A percentile compares a stretch with the other conserved stretches of the same genome.
Evolutionary conservation across 192 early-diverging fungal genomes (phyloP).

Genomic region (Rhizoclosmatium sp.): DNA sequence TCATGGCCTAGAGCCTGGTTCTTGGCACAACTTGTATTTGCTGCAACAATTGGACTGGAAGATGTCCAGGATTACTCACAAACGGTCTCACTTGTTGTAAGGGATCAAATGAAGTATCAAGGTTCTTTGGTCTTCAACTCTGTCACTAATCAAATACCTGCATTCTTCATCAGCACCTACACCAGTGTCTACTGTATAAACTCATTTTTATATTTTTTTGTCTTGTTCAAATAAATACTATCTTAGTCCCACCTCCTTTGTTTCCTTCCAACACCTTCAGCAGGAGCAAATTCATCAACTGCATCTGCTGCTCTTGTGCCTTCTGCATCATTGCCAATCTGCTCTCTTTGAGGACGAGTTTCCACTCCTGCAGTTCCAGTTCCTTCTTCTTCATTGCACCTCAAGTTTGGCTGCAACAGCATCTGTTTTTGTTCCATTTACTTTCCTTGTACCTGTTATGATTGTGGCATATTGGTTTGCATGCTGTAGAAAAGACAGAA

Average conservation of each 20-base stretch:
- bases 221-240: no score
- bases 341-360: background rate
- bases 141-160: background rate
- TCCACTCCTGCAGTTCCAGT: background rate
- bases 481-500: no score
- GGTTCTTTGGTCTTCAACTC: background rate
- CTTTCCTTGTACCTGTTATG: no score
- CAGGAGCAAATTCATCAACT: background rate
- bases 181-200: background rate
- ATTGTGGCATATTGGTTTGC: no score
- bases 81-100: conserved; percentile 21
- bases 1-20: conserved; percentile 1
- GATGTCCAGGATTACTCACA: conserved; percentile 1
- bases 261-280: background rate
- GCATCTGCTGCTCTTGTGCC: background rate
- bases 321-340: background rate
- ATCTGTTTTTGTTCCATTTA: no score
- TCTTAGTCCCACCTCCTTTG: no score
- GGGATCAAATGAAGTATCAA: conserved; percentile 1
- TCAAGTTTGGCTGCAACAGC: no score
- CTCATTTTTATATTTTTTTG: no score
- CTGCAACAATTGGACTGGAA: conserved; percentile 17
- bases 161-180: conserved; percentile 11
- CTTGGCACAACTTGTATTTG: conserved; percentile 16
- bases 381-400: background rate